Evolutionary conservation across 2,329 filamentous ascomycete species (phyloP), one percentile per base, ranked within the genome.

Genomic region (Lizonia empirigonia): DNA sequence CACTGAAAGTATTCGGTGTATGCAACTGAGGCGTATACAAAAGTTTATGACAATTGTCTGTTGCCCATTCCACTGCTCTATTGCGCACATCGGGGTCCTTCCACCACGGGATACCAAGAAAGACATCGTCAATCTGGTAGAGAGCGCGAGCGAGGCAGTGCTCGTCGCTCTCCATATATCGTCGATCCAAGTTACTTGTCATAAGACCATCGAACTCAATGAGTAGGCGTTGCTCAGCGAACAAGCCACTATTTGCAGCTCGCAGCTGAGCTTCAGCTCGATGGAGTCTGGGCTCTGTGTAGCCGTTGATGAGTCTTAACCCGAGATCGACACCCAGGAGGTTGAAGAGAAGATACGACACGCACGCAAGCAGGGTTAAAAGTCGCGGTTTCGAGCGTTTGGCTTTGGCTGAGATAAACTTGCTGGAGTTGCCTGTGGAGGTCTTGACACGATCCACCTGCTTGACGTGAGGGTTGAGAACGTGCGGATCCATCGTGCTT

Each of bases 141-240:
- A 64, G 52, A 8, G 61, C 65, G 8, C 65, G 65, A 7, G 44
- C 54, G 10, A 70, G 62, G 32, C 68, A 71, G 7, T 65, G 41
- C 10, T 60, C 50, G 23, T 71, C 55, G 2, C 44, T 60, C 34
- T 70, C 68, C 38, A 60, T 56, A 30, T 52, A 50, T 8, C 33
- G 20, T 30, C 48, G 48, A 4, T 36, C 29, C 7, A 68, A 49
- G 18, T 36, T 40, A 5, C 22, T 36, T 8, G 37, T 20, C 2
- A 55, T 37, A 1, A 68, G 30, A 4, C 15, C 18, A 2, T 56
- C 55, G 4, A 64, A 29, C 10, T 34, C 47, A 27, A 2, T 26
- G 26, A 60, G 20, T 0, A 63, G 20, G 15, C 53, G 12, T n/a
- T 36, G 27, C 13, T 66, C 53, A 12, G 7, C 8, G 7, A 39